Evolutionary conservation across 2,329 filamentous ascomycete genomes (phyloP).

Genomic region (Tympanopsis confertula): DNA sequence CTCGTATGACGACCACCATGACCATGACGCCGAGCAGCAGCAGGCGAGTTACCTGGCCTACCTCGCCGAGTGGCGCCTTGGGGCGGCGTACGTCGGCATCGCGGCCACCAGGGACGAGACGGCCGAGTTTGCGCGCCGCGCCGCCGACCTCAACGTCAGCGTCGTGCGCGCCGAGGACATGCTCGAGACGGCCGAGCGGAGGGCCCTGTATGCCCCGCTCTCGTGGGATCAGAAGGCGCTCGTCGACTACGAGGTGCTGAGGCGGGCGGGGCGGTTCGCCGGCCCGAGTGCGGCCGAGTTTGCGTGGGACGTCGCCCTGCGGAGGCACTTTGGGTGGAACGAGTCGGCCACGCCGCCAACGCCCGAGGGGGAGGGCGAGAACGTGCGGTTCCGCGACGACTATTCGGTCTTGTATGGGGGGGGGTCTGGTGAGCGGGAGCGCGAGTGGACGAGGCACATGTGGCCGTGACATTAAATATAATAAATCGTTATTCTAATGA

Average conservation of each 20-base stretch:
- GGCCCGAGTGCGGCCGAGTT: slow-evolving; percentile 32
- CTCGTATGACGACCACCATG: slow-evolving; percentile 7
- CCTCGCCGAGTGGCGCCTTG: slow-evolving; percentile 12
- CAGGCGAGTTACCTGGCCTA: slow-evolving; percentile 17
- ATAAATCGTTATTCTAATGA: too few species aligned
- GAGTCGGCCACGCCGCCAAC: slow-evolving; percentile 1
- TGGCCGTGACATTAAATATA: too few species aligned
- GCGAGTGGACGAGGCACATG: neutral
- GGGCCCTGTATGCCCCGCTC: slow-evolving; percentile 17
- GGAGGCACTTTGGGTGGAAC: slow-evolving; percentile 17
- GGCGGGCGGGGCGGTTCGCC: slow-evolving; percentile 26
- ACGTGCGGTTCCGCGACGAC: slow-evolving; percentile 2
- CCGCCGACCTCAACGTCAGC: slow-evolving; percentile 20
- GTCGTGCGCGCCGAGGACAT: slow-evolving; percentile 30
- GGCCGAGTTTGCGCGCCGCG: slow-evolving; percentile 20
- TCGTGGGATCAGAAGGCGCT: slow-evolving; percentile 35
- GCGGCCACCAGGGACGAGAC: slow-evolving; percentile 23
- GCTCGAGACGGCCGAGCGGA: slow-evolving; percentile 20
- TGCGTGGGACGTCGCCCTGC: slow-evolving; percentile 32
- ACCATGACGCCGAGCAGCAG: slow-evolving; percentile 9
- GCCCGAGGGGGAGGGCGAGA: slow-evolving; percentile 3
- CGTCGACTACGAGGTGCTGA: slow-evolving; percentile 36
- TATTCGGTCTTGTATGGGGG: slow-evolving; percentile 10
- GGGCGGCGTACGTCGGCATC: slow-evolving; percentile 28
- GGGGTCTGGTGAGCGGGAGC: too few species aligned